Percentiles rank a stretch among this genome's conserved stretches.
Evolutionary conservation across 441 rosid genomes (phyloP).

Genomic region (Populus trichocarpa): DNA sequence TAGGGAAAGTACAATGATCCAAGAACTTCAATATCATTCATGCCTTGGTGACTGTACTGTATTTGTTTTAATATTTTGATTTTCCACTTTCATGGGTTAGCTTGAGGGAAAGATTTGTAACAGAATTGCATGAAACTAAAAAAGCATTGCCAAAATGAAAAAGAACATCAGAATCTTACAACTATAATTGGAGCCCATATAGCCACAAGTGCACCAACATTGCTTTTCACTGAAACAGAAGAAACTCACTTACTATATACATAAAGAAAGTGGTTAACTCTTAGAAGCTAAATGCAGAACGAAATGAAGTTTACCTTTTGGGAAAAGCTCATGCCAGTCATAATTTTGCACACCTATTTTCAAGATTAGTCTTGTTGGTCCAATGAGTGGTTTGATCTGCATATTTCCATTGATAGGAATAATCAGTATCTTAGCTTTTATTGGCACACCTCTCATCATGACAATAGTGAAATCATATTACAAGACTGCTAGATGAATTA

Average conservation of each 20-base stretch:
- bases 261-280: neutral
- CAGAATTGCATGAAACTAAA: neutral
- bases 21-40: neutral
- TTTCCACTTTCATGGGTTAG: neutral
- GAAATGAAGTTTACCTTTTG: constrained; percentile 50
- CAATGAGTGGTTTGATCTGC: constrained; percentile 92
- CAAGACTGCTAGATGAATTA: neutral
- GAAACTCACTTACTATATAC: constrained; percentile 18
- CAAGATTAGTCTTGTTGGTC: constrained; percentile 80
- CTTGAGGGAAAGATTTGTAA: neutral
- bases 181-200: constrained; percentile 97
- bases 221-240: constrained; percentile 63
- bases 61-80: neutral
- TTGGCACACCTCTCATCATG: constrained; percentile 1
- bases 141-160: constrained; percentile 4
- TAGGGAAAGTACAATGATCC: neutral
- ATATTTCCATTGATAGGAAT: constrained; percentile 23
- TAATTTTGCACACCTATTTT: constrained; percentile 65
- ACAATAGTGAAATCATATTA: neutral
- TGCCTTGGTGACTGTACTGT: neutral
- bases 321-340: constrained; percentile 93
- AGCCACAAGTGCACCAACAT: constrained; percentile 90
- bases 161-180: constrained; percentile 44
- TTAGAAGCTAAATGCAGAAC: constrained; percentile 6
- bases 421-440: neutral